Conservation (phyloP, 257 asterid genomes). For the Sherardia arvensis region DNA sequence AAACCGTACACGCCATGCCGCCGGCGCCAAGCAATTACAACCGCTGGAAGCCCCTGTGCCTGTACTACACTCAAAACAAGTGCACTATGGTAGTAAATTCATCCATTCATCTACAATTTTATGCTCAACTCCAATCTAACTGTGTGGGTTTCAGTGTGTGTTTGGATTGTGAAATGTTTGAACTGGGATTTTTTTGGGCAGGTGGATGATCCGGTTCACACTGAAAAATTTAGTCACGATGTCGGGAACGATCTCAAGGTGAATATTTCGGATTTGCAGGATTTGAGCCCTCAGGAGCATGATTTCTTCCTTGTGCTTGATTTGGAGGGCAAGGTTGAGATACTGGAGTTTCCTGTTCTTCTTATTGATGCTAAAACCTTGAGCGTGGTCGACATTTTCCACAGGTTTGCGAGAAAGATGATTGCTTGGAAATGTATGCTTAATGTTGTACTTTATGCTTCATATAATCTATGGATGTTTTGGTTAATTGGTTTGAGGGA, state of each 20-base stretch:
- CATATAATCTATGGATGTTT: neutral
- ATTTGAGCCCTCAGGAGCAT: constrained; percentile 42
- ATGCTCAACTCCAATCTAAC: neutral
- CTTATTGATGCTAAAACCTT: constrained; percentile 69
- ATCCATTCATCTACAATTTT: neutral
- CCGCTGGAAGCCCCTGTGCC: constrained; percentile 80
- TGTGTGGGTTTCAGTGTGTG: neutral
- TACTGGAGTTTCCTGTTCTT: constrained; percentile 86
- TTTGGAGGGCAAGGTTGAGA: constrained; percentile 99
- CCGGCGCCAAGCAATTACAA: constrained; percentile 11
- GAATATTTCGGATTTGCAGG: constrained; percentile 17
- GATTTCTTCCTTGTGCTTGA: constrained; percentile 88
- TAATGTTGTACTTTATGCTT: neutral
- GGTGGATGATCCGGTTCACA: constrained; percentile 70
- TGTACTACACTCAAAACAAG: constrained; percentile 69
- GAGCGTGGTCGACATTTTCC: constrained; percentile 70
- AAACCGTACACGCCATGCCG: constrained; percentile 17
- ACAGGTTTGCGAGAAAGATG: constrained; percentile 39
- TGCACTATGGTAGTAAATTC: constrained; percentile 64
- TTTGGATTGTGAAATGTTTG: neutral
- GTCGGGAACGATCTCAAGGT: constrained; percentile 37
- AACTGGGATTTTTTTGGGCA: constrained; percentile 11
- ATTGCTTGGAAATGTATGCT: neutral
- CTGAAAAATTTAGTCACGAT: constrained; percentile 58
- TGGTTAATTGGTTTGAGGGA: neutral